Evolutionary conservation across 148 eudicot species (phyloP).

Genomic region (Simmondsia chinensis): DNA sequence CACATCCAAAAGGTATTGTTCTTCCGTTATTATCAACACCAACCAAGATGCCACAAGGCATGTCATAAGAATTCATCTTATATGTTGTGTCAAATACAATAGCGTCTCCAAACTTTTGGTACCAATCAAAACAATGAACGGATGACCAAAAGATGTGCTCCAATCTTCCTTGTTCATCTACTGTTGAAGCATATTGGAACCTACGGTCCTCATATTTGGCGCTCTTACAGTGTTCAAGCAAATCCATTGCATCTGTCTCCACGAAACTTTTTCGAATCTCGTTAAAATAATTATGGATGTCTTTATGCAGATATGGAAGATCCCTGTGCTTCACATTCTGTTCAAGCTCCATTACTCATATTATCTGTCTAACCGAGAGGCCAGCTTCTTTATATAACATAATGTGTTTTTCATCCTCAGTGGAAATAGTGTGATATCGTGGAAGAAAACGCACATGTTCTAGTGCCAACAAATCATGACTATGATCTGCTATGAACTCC

Average conservation of each 20-base stretch:
- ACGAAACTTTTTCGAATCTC: background rate
- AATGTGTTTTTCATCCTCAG: background rate
- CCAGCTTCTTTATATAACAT: slow-evolving; percentile 6
- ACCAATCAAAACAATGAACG: background rate
- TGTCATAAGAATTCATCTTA: background rate
- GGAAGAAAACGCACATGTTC: slow-evolving; percentile 8
- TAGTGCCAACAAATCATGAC: background rate
- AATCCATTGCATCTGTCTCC: slow-evolving; percentile 2
- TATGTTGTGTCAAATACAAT: background rate
- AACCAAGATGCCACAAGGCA: background rate
- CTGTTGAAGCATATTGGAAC: background rate
- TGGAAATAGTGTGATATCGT: background rate
- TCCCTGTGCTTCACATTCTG: slow-evolving; percentile 1
- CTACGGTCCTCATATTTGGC: background rate
- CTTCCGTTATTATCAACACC: background rate
- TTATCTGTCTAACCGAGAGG: slow-evolving; percentile 3
- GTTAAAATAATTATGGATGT: background rate
- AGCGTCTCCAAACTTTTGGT: slow-evolving; percentile 1
- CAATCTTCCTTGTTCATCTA: background rate
- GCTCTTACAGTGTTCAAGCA: background rate
- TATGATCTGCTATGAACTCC: background rate
- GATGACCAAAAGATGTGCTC: background rate
- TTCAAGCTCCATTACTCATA: slow-evolving; percentile 12
- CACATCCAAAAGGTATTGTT: background rate
- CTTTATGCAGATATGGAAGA: slow-evolving; percentile 1